Evolutionary conservation across 2,329 filamentous ascomycete species (phyloP), one percentile per base, ranked within the genome.

Genomic region (Diaporthe sp.): DNA sequence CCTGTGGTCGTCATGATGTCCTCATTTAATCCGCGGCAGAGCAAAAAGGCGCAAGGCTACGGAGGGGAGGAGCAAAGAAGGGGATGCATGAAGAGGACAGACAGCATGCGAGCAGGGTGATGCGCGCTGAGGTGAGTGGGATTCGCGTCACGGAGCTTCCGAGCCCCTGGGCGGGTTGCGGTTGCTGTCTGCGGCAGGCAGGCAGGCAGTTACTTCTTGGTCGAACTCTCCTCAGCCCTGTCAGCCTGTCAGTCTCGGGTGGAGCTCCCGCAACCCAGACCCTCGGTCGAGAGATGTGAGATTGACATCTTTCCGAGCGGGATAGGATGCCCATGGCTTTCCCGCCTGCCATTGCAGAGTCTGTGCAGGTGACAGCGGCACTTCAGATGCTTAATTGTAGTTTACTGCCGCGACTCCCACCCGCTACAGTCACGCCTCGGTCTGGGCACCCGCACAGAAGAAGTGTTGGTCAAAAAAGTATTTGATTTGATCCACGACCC

Each of bases 1-100:
- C 77, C 79, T 74, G 79, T 77, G 68, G 80, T 76, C 83, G 84
- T 85, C 75, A 78, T 77, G 42, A 53, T 78, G 31, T 70, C 73
- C 58, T 76, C 77, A 78, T 78, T 57, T 74, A 77, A 60, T 44
- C 44, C 42, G 39, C 31, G 55, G 61, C 58, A 58, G 70, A 46
- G 51, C 25, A 31, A 7, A 42, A 28, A 60, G 25, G 53, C 31
- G 39, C 13, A 58, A 57, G 60, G 46, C 37, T 34, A 51, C 37
- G 49, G 17, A 55, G 42, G 19, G 31, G 25, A 19, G 46, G 34
- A 37, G 8, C 4, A 22, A 28, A 39, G 57, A 17, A 34, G 22
- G 42, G 39, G 15, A 51, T n/a, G 44, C 57, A 55, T 22, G 55
- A 37, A 57, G 44, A 71, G 62, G 67, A 68, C 62, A 44, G 37